Evolutionary conservation across 176 grass and related monocot genomes (phyloP).

Genomic region (Phoenix dactylifera): DNA sequence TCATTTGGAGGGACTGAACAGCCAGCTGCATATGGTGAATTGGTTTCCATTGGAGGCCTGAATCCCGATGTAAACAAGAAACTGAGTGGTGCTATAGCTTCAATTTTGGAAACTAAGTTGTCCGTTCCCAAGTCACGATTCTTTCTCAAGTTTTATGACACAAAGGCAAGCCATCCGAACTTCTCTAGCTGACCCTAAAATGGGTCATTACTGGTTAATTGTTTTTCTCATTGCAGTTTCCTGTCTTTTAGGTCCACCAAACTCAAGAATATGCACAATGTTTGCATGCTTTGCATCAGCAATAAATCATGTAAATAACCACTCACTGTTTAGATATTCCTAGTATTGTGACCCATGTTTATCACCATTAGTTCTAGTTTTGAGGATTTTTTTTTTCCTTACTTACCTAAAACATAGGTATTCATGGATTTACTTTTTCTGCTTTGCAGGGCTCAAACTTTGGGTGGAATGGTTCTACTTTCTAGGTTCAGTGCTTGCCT

Average conservation of each 20-base stretch:
- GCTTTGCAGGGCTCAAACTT: constrained; percentile 18
- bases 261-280: too few relatives aligned
- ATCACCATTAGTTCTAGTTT: too few relatives aligned
- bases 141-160: constrained; percentile 50
- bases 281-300: too few relatives aligned
- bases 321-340: too few relatives aligned
- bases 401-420: too few relatives aligned
- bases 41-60: constrained; percentile 41
- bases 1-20: constrained; percentile 37
- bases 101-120: constrained; percentile 36
- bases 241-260: too few relatives aligned
- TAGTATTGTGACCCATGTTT: too few relatives aligned
- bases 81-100: constrained; percentile 29
- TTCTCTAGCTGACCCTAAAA: too few relatives aligned
- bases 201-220: too few relatives aligned
- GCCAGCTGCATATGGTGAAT: constrained; percentile 36
- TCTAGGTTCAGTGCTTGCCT: neutral
- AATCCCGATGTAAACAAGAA: constrained; percentile 32
- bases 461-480: constrained; percentile 20
- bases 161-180: constrained; percentile 17
- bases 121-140: constrained; percentile 30
- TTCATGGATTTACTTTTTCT: neutral
- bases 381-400: too few relatives aligned
- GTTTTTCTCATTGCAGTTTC: too few relatives aligned
- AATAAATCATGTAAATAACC: too few relatives aligned